Base-by-base conservation (phyloP, 805 yeast genomes). In the Pichia pseudocactophila region DNA sequence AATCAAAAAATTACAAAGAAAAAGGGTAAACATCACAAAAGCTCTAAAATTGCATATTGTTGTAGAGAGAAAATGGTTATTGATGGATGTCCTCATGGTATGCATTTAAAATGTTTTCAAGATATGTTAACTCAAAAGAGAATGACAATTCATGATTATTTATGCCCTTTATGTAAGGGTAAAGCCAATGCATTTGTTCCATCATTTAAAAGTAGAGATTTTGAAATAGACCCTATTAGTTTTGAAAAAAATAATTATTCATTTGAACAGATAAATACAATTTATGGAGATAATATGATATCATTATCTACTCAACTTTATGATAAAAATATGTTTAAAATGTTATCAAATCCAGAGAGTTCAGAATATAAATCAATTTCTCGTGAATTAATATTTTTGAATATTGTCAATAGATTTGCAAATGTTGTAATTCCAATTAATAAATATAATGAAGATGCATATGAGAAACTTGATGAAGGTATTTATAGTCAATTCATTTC, bases 121-220 rank as follows among this genome's bases (percentile, higher is more conserved):
- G 53, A 59, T 34, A 58, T 57, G 63, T 17, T 60, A 52, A 37
- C 52, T 30, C 54, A 52, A 47, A 45, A 50, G 37, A 19, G 51
- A 3, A 35, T 44, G 18, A 40, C 40, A 3, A 41, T 46, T 13
- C 33, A 48, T 10, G 45, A 62, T 32, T 64, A 62, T 41, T 59
- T 65, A 2, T 75, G 80, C 52, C 79, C 80, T 2, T 60, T 75
- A 33, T 75, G 80, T 51, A 70, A 68, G 47, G 63, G 67, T 15
- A 55, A 64, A 20, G 69, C 66, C 47, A 71, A 70, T 50, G 43
- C 61, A 3, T 70, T 72, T 44, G 53, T 74, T 34, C 78, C 80
- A 2, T 61, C 69, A 3, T 69, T 64, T 39, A 50, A 51, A 50
- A 33, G 61, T 57, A 45, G 56, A 30, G 46, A 49, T 15, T 40